These are phyloP conservation scores for Ophiosphaerella herpotricha DNA, from an alignment of 2,329 filamentous ascomycete genomes.

Conservation along the genomic window DNA sequence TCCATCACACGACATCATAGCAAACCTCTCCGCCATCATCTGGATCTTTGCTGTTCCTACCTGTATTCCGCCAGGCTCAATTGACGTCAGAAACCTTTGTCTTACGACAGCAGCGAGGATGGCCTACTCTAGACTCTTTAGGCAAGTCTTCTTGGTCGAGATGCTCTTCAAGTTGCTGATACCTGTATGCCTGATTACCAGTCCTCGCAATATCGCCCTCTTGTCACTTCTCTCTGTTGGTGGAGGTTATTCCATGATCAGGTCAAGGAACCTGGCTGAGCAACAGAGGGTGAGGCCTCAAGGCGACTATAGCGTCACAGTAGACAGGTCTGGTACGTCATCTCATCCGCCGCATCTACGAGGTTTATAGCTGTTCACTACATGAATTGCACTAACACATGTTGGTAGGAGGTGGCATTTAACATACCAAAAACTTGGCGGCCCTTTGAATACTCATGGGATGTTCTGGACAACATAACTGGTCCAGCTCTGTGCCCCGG, in stretches of 20 bases:
- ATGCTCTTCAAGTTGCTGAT: background rate
- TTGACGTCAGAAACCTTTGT: background rate
- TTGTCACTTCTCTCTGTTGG: slow-evolving; percentile 38
- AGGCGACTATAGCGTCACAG: slow-evolving; percentile 43
- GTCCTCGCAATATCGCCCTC: slow-evolving; percentile 39
- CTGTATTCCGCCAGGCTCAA: background rate
- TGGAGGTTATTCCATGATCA: slow-evolving; percentile 39
- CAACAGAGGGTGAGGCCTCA: slow-evolving; percentile 32
- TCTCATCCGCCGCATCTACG: background rate
- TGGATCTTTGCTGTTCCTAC: no score
- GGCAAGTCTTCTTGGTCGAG: slow-evolving; percentile 23
- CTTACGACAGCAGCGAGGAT: slow-evolving; percentile 16
- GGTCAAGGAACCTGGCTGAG: slow-evolving; percentile 32
- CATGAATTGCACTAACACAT: slow-evolving; percentile 3
- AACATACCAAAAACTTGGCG: no score
- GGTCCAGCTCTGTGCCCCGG: no score
- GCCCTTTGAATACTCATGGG: no score
- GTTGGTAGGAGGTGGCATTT: slow-evolving; percentile 11
- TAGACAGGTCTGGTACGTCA: slow-evolving; percentile 41
- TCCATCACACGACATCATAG: slow-evolving; percentile 24
- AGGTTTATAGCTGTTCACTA: background rate
- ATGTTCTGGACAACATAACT: no score
- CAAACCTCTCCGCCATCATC: no score
- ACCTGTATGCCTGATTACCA: slow-evolving; percentile 14
- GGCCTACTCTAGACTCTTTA: slow-evolving; percentile 37